Evolutionary conservation across 1,139 yeast species (phyloP), one percentile per base, ranked within the genome.

Genomic region (Cylindricascospora bacillispora): DNA sequence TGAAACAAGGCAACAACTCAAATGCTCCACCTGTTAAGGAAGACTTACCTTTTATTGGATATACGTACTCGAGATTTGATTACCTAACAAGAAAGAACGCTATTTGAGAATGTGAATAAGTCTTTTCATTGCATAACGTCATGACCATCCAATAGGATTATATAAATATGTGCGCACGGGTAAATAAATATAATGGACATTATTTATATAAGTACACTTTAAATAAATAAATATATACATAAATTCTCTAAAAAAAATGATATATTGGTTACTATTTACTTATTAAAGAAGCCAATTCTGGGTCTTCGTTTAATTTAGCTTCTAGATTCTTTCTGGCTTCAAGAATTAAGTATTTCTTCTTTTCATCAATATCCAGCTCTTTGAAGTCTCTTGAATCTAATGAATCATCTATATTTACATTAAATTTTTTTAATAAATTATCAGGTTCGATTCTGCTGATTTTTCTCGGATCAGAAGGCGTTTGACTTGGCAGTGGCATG

Each of bases 41-140:
- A 49, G 93, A 86, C 45, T 63, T 89, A 52, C 98, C 98, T 30
- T 89, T 89, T 54, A 89, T 89, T 50, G 98, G 98, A 2, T 89
- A 89, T 59, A 89, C 97, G 0, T 89, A 82, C 54, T 81, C 94
- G 24, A 67, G 97, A 47, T 89, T 89, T 54, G 97, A 85, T 57
- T 83, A 85, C 52, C 65, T 86, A 38, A 85, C 97, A 2, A 64
- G 85, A 45, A 82, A 82, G 56, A 82, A 83, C 55, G 95, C 93
- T 5, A 55, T 82, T 35, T 77, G 61, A 15, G n/a, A n/a, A n/a
- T n/a, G n/a, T n/a, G n/a, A n/a, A n/a, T n/a, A n/a, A n/a, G n/a
- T n/a, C n/a, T n/a, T n/a, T n/a, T n/a, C n/a, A n/a, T n/a, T n/a
- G n/a, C n/a, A n/a, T n/a, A n/a, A n/a, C n/a, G n/a, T n/a, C n/a